Conservation (phyloP, 106 monocot genomes). For the Apostasia shenzhenica region DNA sequence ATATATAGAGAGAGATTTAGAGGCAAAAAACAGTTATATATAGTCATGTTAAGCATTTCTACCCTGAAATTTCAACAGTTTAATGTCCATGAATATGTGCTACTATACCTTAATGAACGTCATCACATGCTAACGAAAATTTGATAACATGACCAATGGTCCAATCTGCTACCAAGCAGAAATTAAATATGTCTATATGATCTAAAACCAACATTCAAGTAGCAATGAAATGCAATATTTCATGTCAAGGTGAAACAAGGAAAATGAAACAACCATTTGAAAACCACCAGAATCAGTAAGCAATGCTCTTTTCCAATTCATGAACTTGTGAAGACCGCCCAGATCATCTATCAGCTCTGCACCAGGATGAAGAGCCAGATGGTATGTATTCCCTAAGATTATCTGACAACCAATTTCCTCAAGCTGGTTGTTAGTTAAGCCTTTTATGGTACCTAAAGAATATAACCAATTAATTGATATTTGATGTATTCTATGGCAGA, state of each 20-base stretch:
- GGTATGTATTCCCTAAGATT: conserved; percentile 96
- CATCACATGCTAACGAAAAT: too few relatives aligned
- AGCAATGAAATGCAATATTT: background rate
- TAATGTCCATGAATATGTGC: too few relatives aligned
- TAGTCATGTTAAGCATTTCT: too few relatives aligned
- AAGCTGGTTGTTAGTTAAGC: conserved; percentile 84
- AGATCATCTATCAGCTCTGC: conserved; percentile 88
- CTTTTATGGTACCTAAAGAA: conserved; percentile 83
- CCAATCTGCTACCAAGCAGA: too few relatives aligned
- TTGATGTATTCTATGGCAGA: background rate
- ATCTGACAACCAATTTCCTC: conserved; percentile 99
- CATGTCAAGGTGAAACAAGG: conserved; percentile 1
- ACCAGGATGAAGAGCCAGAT: conserved; percentile 88
- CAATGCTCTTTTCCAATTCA: conserved; percentile 97
- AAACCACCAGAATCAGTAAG: conserved; percentile 99
- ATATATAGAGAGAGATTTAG: too few relatives aligned
- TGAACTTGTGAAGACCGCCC: conserved; percentile 98
- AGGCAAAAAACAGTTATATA: too few relatives aligned
- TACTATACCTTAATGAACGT: too few relatives aligned
- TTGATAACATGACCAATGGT: too few relatives aligned
- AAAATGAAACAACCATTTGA: conserved; percentile 69
- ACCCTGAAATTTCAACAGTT: too few relatives aligned
- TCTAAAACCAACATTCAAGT: too few relatives aligned
- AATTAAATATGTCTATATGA: too few relatives aligned
- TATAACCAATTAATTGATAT: conserved; percentile 1